These are phyloP conservation scores for Galerina sulciceps DNA, from an alignment of 768 basidiomycete genomes.

Conservation along the genomic window DNA sequence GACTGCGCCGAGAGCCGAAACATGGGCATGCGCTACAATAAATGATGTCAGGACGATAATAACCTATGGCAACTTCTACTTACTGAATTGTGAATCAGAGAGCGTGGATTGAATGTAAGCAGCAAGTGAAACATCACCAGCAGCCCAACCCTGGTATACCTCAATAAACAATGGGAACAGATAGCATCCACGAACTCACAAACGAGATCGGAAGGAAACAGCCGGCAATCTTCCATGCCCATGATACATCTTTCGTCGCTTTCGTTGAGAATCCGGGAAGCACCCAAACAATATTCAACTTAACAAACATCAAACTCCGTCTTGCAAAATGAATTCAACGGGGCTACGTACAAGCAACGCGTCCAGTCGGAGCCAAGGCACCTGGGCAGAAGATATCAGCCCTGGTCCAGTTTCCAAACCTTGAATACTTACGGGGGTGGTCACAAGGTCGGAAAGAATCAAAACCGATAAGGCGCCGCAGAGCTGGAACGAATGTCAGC, in stretches of 20 bases:
- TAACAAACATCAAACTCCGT: background rate
- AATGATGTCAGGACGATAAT: background rate
- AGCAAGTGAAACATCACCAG: slow-evolving; percentile 38
- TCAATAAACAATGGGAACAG: background rate
- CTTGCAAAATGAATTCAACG: background rate
- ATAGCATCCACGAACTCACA: slow-evolving; percentile 11
- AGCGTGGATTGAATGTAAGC: slow-evolving; percentile 36
- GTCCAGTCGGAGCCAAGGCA: slow-evolving; percentile 36
- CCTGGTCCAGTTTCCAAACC: background rate
- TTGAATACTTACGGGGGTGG: slow-evolving; percentile 26
- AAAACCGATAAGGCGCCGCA: slow-evolving; percentile 32
- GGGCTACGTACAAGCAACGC: slow-evolving; percentile 24
- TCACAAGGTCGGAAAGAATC: slow-evolving; percentile 30
- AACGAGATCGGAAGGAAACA: slow-evolving; percentile 36
- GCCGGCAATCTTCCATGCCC: slow-evolving; percentile 36
- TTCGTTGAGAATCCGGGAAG: slow-evolving; percentile 27
- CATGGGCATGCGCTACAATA: slow-evolving; percentile 25
- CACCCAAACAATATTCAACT: slow-evolving; percentile 36
- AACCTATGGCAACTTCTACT: background rate
- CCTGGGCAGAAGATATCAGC: slow-evolving; percentile 1
- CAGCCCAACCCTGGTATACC: slow-evolving; percentile 34
- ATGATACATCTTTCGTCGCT: slow-evolving; percentile 26
- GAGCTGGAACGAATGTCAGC: slow-evolving; percentile 16
- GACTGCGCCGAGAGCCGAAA: slow-evolving; percentile 34
- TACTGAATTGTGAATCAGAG: slow-evolving; percentile 30